These are phyloP conservation scores for Fomes fomentarius DNA, from an alignment of 1,284 basidiomycete species.

Conservation along the genomic window DNA sequence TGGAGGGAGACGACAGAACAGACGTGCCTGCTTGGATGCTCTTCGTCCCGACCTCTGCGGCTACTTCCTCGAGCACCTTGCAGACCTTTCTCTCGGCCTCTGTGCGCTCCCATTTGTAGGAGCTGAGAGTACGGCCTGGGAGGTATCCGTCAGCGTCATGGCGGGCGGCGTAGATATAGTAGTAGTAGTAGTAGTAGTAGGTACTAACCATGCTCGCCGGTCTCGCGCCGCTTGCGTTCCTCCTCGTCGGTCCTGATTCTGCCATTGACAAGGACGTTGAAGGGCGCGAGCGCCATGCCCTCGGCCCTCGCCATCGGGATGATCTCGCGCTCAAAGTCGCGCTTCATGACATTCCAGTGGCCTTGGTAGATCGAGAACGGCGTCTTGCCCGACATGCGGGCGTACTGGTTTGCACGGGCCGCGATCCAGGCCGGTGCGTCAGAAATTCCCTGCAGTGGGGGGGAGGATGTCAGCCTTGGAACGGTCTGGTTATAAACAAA, in stretches of 20 bases:
- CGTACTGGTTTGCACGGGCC: conserved; percentile 53
- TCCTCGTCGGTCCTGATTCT: conserved; percentile 34
- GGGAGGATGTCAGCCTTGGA: conserved; percentile 14
- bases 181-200: rapidly evolving
- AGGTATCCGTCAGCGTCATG: not conserved
- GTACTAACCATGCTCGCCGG: conserved; percentile 23
- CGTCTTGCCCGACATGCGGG: conserved; percentile 46
- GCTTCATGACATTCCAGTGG: conserved; percentile 48
- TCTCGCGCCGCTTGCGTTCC: conserved; percentile 24
- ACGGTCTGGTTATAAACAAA: too few species aligned
- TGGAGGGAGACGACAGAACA: not conserved
- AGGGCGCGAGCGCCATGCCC: conserved; percentile 29
- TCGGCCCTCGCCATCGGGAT: conserved; percentile 50
- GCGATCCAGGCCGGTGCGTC: conserved; percentile 62
- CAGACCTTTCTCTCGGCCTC: conserved; percentile 26
- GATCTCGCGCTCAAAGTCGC: conserved; percentile 61
- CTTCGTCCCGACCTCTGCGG: conserved; percentile 26
- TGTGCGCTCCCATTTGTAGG: conserved; percentile 27
- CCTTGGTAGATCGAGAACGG: conserved; percentile 64
- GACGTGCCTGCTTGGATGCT: conserved; percentile 21
- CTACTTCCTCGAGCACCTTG: conserved; percentile 30
- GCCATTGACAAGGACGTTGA: conserved; percentile 36
- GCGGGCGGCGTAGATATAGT: too few species aligned
- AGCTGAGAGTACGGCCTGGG: conserved; percentile 14
- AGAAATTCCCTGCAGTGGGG: conserved; percentile 30